Percentiles rank a stretch among this genome's conserved stretches.
phyloP scores from a whole-genome alignment of 2,329 filamentous ascomycete species.

The Fonsecaea erecta region DNA sequence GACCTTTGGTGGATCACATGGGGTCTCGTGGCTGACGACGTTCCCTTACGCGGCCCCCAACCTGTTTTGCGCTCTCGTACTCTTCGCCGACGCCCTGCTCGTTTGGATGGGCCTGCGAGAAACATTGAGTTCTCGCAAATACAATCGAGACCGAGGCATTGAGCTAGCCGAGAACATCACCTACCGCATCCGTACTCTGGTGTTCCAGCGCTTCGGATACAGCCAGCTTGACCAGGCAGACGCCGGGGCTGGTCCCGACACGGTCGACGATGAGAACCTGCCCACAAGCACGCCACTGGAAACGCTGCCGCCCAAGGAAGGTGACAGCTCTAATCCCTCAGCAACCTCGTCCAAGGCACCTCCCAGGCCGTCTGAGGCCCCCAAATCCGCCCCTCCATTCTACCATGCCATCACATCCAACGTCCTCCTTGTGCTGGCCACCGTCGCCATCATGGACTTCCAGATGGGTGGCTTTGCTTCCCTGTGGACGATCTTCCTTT shows the following conservation, averaged over 20 bases:
- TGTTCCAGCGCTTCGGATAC: conserved; percentile 34
- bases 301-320: conserved; percentile 26
- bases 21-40: conserved; percentile 64
- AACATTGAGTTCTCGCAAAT: conserved; percentile 39
- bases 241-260: conserved; percentile 16
- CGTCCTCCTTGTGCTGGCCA: conserved; percentile 62
- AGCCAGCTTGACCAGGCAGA: conserved; percentile 25
- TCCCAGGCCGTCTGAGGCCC: conserved; percentile 2
- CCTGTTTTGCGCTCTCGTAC: conserved; percentile 65
- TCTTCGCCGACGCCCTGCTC: conserved; percentile 59
- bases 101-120: conserved; percentile 71
- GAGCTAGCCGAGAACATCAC: conserved; percentile 33
- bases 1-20: conserved; percentile 59
- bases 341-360: conserved; percentile 5
- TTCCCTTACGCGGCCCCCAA: conserved; percentile 74
- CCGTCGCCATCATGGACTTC: conserved; percentile 72
- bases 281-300: conserved; percentile 27
- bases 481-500: conserved; percentile 77
- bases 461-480: conserved; percentile 75
- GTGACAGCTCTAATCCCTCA: conserved; percentile 44
- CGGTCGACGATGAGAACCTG: conserved; percentile 25
- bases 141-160: conserved; percentile 30
- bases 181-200: conserved; percentile 24
- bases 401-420: conserved; percentile 60
- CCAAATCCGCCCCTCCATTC: conserved; percentile 45